phyloP scores from a whole-genome alignment of 1,139 yeast genomes.

The Wickerhamomyces sp. region DNA sequence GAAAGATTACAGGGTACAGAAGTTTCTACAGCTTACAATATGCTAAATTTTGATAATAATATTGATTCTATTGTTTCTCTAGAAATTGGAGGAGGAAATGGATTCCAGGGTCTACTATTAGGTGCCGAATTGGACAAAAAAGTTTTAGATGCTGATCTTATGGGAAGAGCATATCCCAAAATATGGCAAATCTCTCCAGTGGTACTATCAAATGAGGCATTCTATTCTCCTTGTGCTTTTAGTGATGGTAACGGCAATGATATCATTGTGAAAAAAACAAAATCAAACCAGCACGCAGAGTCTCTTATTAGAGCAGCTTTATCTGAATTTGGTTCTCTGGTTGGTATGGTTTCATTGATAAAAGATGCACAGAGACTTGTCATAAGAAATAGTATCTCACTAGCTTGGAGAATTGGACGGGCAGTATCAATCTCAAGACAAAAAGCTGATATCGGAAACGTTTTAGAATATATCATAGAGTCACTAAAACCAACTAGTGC shows the following conservation, averaged over 20 bases:
- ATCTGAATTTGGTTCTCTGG: constrained; percentile 36
- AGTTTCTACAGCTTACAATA: constrained; percentile 16
- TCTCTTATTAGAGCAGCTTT: constrained; percentile 38
- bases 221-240: constrained; percentile 34
- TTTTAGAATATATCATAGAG: constrained; percentile 35
- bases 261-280: constrained; percentile 33
- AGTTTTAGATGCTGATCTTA: constrained; percentile 37
- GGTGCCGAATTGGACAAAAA: constrained; percentile 26
- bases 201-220: constrained; percentile 23
- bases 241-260: constrained; percentile 44
- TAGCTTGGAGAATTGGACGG: constrained; percentile 46
- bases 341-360: constrained; percentile 31
- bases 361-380: constrained; percentile 13
- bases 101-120: constrained; percentile 34
- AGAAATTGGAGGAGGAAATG: constrained; percentile 45
- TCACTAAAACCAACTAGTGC: constrained; percentile 30
- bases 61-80: constrained; percentile 32
- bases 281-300: constrained; percentile 33
- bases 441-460: constrained; percentile 30
- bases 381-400: constrained; percentile 27
- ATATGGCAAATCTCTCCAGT: constrained; percentile 37
- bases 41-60: constrained; percentile 25
- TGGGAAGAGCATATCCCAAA: constrained; percentile 47
- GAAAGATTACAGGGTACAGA: constrained; percentile 37
- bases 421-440: constrained; percentile 37